Evolutionary conservation across 2,329 filamentous ascomycete species (phyloP), one percentile per base, ranked within the genome.

Genomic region (Laburnicola sp.): DNA sequence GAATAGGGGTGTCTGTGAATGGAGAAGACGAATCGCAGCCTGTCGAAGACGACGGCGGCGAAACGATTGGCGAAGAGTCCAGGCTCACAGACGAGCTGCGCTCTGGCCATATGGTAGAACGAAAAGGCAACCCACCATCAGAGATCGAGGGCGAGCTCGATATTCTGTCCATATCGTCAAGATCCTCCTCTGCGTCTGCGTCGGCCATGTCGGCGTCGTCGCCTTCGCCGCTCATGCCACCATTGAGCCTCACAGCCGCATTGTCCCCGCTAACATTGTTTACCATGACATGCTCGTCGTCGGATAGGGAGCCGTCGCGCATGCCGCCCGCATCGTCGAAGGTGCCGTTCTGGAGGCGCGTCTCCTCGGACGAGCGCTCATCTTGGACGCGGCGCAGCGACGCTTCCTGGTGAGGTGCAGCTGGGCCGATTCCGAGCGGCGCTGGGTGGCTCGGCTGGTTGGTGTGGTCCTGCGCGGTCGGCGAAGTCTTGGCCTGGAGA

Each of bases 91-190:
- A 80, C 59, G 73, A 70, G 52, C 63, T 67, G 57, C 76, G 74
- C 48, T 58, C 56, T 57, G 75, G 75, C 75, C 76, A 78, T 43
- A 30, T 21, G 42, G 51, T 41, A 45, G 65, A 57, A 53, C 59
- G 58, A 61, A 51, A 69, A 69, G 70, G 68, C 60, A 72, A 66
- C 91, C 82, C 86, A 99, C 93, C 93, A 87, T 97, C 93, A 80
- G 96, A 91, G 75, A 99, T 99, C 65, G 93, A 97, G 70, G 94
- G 94, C 66, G 93, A 97, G 75, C 92, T 97, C 66, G 93, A 97
- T 61, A 99, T 97, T 75, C 94, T 94, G 78, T 97, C 94, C 88
- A 96, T 91, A 75, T 97, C 86, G 68, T 95, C 91, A 72, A 91
- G 77, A 64, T 89, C 83, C 62, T 89, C 88, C 54, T 83, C 81